phyloP scores from a whole-genome alignment of 306 rosid species.

The Sechiopsis laciniata region DNA sequence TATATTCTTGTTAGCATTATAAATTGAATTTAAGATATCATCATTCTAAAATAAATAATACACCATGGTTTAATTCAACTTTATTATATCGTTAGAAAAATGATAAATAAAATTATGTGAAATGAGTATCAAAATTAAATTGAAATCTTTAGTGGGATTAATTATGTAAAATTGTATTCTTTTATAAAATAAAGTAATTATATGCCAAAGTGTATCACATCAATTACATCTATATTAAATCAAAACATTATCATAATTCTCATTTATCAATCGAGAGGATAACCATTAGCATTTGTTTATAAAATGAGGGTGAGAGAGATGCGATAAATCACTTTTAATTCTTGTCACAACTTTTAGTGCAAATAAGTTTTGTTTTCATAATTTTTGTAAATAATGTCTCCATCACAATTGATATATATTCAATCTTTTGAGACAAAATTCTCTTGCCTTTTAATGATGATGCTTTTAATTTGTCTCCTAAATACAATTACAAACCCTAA shows the following conservation, averaged over 20 bases:
- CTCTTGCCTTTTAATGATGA: neutral
- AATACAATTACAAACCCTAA: neutral
- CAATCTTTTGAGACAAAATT: neutral
- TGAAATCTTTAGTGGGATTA: neutral
- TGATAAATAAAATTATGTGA: no score
- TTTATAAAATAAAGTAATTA: neutral
- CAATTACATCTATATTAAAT: constrained; percentile 7
- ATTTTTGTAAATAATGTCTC: neutral
- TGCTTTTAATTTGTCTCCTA: neutral
- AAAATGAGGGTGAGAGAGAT: neutral
- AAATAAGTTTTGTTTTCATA: neutral
- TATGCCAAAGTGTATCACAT: neutral
- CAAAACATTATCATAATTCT: neutral
- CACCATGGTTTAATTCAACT: no score
- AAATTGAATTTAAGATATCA: no score
- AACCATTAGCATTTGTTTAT: neutral
- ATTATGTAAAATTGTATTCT: neutral
- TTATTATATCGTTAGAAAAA: no score
- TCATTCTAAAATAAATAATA: no score
- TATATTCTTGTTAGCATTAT: no score
- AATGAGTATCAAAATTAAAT: neutral
- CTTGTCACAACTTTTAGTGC: neutral
- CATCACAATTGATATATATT: no score
- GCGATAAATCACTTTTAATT: neutral
- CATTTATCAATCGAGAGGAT: neutral